phyloP scores from a whole-genome alignment of 129 eudicot genomes.

The Rutidosis leptorrhynchoides region DNA sequence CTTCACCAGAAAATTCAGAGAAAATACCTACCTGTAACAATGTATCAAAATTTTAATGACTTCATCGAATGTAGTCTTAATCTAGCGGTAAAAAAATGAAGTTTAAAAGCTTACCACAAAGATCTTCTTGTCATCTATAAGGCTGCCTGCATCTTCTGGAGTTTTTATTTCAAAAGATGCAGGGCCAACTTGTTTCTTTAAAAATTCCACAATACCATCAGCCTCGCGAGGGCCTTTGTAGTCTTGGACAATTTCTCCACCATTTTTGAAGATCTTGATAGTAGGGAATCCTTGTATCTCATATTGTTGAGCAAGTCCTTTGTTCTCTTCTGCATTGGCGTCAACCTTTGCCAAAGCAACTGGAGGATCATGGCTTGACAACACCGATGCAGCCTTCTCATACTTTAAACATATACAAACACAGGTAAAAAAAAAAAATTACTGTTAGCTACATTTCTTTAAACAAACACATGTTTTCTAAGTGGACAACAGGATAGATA shows the following conservation, averaged over 20 bases:
- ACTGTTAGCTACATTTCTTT: background rate
- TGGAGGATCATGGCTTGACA: constrained; percentile 79
- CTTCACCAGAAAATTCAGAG: constrained; percentile 66
- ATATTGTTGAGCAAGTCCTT: constrained; percentile 44
- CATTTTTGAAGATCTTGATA: constrained; percentile 69
- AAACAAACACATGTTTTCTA: background rate
- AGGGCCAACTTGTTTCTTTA: constrained; percentile 78
- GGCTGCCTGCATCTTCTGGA: constrained; percentile 44
- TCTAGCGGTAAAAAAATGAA: background rate
- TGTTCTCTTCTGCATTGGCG: constrained; percentile 65
- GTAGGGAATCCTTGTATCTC: constrained; percentile 73
- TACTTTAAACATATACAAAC: constrained; percentile 36
- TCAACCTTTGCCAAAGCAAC: constrained; percentile 76
- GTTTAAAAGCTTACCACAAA: constrained; percentile 46
- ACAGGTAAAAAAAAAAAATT: background rate
- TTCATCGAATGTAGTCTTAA: background rate
- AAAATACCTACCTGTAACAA: constrained; percentile 61
- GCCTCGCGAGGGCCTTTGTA: constrained; percentile 91
- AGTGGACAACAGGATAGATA: background rate
- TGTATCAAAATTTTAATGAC: constrained; percentile 1
- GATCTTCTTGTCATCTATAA: constrained; percentile 51
- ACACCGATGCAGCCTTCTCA: constrained; percentile 73
- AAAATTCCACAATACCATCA: constrained; percentile 63
- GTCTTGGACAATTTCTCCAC: constrained; percentile 62
- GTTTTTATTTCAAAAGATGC: constrained; percentile 69